Conservation (phyloP, 2,329 filamentous ascomycete genomes). For the Plectosphaerella sp. region DNA sequence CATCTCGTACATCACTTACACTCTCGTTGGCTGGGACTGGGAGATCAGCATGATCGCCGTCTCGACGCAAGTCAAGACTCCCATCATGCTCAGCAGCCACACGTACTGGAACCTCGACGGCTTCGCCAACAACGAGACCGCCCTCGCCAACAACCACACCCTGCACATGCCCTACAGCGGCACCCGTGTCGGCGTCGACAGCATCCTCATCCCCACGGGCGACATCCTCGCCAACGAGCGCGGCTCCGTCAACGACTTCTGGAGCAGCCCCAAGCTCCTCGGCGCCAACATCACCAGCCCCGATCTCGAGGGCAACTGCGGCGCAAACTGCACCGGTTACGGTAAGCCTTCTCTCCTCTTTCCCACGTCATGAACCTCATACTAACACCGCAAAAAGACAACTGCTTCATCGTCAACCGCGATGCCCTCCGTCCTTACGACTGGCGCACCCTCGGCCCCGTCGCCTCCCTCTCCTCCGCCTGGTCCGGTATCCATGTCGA, state of each 20-base stretch:
- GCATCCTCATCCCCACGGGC: slow-evolving; percentile 70
- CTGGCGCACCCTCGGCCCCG: slow-evolving; percentile 57
- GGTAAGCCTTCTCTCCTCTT: slow-evolving; percentile 42
- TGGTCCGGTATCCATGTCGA: slow-evolving; percentile 83
- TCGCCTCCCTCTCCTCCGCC: slow-evolving; percentile 64
- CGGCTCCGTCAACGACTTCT: slow-evolving; percentile 74
- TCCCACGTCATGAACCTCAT: background rate
- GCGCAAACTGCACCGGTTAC: slow-evolving; percentile 77
- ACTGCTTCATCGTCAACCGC: slow-evolving; percentile 65
- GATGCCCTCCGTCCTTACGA: slow-evolving; percentile 51
- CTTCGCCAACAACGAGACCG: slow-evolving; percentile 68
- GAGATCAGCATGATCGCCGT: slow-evolving; percentile 69
- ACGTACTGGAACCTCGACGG: slow-evolving; percentile 83
- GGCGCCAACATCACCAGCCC: slow-evolving; percentile 62
- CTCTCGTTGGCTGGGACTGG: slow-evolving; percentile 62
- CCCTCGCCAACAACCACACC: slow-evolving; percentile 64
- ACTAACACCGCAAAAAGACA: slow-evolving; percentile 40
- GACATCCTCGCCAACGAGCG: slow-evolving; percentile 65
- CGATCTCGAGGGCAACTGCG: slow-evolving; percentile 69
- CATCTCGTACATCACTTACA: slow-evolving; percentile 70
- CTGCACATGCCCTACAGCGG: slow-evolving; percentile 70
- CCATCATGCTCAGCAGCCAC: slow-evolving; percentile 74
- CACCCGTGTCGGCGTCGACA: slow-evolving; percentile 63
- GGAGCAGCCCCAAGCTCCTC: slow-evolving; percentile 75
- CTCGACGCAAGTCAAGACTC: slow-evolving; percentile 69